phyloP scores from a whole-genome alignment of 106 monocot species.

The Ottelia alismoides region DNA sequence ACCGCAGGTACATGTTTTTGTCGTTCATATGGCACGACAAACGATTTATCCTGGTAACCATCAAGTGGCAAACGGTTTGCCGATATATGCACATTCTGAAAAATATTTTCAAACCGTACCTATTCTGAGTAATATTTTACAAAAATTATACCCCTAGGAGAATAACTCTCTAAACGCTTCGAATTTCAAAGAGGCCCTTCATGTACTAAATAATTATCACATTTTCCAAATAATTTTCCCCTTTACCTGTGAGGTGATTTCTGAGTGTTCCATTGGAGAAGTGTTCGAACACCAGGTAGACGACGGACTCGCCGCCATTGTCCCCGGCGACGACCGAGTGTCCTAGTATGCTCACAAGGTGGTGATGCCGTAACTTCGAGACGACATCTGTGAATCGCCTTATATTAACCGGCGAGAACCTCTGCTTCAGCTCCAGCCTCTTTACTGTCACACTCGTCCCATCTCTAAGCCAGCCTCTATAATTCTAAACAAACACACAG shows the following conservation, averaged over 20 bases:
- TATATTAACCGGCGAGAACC: slow-evolving; percentile 31
- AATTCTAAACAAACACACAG: slow-evolving; percentile 17
- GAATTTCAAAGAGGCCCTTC: no score
- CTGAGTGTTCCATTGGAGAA: slow-evolving; percentile 65
- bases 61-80: no score
- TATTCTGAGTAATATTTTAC: no score
- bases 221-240: no score
- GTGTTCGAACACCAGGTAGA: slow-evolving; percentile 49
- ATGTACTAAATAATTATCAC: no score
- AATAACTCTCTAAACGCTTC: no score
- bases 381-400: slow-evolving; percentile 43
- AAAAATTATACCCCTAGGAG: no score
- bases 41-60: no score
- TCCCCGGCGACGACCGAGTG: slow-evolving; percentile 37
- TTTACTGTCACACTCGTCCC: slow-evolving; percentile 37
- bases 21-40: no score
- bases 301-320: slow-evolving; percentile 8
- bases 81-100: no score
- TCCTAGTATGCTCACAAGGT: slow-evolving; percentile 74
- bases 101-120: no score
- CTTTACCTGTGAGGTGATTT: slow-evolving; percentile 59
- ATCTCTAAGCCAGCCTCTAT: slow-evolving; percentile 52
- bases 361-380: slow-evolving; percentile 56
- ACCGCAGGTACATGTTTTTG: no score
- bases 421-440: slow-evolving; percentile 51